These are phyloP conservation scores for Aspergillus carlsbadensis DNA, from an alignment of 495 filamentous ascomycete species.

Conservation along the genomic window DNA sequence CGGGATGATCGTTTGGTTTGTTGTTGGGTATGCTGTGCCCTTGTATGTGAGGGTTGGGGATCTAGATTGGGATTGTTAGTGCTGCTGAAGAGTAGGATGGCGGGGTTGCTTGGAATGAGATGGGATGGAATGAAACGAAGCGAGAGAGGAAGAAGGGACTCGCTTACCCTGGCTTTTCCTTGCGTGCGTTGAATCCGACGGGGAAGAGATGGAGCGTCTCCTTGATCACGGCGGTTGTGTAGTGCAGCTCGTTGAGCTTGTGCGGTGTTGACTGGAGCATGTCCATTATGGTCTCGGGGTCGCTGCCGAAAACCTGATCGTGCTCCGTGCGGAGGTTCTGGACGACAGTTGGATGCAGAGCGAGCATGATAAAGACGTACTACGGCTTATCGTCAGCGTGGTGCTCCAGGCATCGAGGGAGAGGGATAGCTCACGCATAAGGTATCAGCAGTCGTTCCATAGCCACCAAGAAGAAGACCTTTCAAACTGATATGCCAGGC, in stretches of 20 bases:
- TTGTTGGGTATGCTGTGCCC: background rate
- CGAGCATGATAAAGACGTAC: constrained; percentile 3
- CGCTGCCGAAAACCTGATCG: background rate
- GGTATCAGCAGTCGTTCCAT: background rate
- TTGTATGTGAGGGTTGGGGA: background rate
- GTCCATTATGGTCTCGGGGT: background rate
- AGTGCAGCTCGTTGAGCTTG: background rate
- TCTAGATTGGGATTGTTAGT: background rate
- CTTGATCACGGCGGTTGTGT: constrained; percentile 10
- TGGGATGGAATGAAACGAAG: background rate
- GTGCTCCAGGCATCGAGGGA: too few species aligned
- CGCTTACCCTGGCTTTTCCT: background rate
- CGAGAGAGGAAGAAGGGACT: too few species aligned
- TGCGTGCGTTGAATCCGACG: background rate
- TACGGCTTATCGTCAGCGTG: too few species aligned
- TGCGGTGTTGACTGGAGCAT: background rate
- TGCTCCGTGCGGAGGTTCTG: constrained; percentile 1
- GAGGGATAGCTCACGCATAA: background rate
- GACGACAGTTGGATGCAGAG: background rate
- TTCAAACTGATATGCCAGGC: background rate
- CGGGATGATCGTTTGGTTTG: background rate
- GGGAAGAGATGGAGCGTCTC: constrained; percentile 12
- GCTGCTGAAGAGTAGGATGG: too few species aligned
- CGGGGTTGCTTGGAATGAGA: too few species aligned
- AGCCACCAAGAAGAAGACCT: background rate